These are phyloP conservation scores for Persicaria maculosa DNA, from an alignment of 148 eudicot species.

Conservation along the genomic window DNA sequence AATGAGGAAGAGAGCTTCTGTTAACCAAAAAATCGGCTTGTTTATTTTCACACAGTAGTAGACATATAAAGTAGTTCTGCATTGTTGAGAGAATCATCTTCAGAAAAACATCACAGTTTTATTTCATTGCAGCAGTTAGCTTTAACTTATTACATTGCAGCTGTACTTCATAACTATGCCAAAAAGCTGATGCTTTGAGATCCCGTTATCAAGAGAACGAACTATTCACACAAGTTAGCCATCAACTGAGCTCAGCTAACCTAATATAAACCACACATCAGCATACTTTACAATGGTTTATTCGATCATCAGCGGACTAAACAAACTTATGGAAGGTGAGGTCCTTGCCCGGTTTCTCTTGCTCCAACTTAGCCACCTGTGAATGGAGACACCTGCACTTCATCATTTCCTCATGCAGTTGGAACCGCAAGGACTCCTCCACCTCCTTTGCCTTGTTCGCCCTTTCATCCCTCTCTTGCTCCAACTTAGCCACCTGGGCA, in stretches of 20 bases:
- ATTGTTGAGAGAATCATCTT: too few relatives aligned
- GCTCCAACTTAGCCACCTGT: neutral
- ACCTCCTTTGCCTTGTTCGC: neutral
- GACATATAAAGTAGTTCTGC: too few relatives aligned
- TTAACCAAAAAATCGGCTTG: too few relatives aligned
- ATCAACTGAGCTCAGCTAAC: neutral
- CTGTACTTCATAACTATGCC: too few relatives aligned
- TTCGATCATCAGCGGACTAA: neutral
- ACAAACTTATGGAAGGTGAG: neutral
- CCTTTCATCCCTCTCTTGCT: neutral
- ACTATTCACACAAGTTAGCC: neutral
- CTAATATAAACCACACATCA: neutral
- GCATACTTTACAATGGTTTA: neutral
- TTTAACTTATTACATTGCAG: too few relatives aligned
- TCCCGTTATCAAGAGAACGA: neutral
- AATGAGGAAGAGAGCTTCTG: too few relatives aligned
- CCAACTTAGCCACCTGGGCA: neutral
- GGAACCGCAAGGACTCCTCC: neutral
- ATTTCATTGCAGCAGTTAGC: too few relatives aligned
- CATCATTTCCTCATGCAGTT: neutral
- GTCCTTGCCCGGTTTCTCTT: neutral
- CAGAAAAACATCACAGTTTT: too few relatives aligned
- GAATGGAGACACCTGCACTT: neutral
- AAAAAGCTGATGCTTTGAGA: too few relatives aligned
- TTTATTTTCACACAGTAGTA: too few relatives aligned